Percentiles rank a stretch among this genome's conserved stretches.
These are phyloP conservation scores for Lepraria neglecta DNA, from an alignment of 495 filamentous ascomycete species.

Conservation along the genomic window DNA sequence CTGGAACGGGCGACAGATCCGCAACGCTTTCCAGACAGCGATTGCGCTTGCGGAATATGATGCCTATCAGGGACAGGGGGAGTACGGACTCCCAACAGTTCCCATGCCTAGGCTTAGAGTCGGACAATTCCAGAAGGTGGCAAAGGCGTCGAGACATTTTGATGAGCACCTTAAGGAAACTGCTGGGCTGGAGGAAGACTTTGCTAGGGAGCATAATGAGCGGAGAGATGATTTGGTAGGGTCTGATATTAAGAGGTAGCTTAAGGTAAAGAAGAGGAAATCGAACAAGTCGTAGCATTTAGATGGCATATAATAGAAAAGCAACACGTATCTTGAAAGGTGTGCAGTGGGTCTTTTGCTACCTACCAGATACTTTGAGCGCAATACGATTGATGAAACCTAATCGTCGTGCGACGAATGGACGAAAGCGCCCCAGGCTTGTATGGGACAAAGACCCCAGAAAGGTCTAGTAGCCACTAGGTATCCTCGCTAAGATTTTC, in stretches of 20 bases:
- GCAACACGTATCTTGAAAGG: too few species aligned
- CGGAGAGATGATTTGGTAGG: slow-evolving; percentile 16
- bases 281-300: neutral
- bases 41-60: slow-evolving; percentile 33
- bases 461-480: too few species aligned
- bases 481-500: too few species aligned
- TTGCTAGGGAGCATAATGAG: slow-evolving; percentile 3
- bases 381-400: too few species aligned
- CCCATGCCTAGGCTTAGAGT: neutral
- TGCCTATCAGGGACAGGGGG: neutral
- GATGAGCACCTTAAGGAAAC: slow-evolving; percentile 10
- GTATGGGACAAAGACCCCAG: too few species aligned
- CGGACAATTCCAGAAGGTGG: slow-evolving; percentile 9
- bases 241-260: neutral
- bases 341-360: too few species aligned
- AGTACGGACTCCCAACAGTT: neutral
- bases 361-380: too few species aligned
- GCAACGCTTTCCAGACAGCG: slow-evolving; percentile 42
- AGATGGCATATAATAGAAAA: neutral
- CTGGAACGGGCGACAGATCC: slow-evolving; percentile 45
- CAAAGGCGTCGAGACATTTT: slow-evolving; percentile 16
- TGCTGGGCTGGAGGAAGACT: neutral
- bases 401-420: too few species aligned
- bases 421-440: too few species aligned
- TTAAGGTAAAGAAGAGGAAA: neutral